Conservation (phyloP, 495 filamentous ascomycete species). For the Annulohypoxylon moriforme region DNA sequence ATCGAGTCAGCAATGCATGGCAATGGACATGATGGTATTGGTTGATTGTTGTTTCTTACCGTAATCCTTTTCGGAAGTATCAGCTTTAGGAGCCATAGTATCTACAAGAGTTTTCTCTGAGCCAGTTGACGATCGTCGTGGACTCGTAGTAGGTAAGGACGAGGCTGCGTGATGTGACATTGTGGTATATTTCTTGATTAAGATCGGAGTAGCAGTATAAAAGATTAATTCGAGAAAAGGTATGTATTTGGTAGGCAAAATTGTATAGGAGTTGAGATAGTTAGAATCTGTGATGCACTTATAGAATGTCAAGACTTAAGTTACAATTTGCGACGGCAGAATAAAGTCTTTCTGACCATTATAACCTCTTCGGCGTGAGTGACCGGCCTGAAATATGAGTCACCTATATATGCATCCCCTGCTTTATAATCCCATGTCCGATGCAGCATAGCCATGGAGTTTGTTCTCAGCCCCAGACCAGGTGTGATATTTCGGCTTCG, state of each 20-base stretch:
- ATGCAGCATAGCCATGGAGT: background rate
- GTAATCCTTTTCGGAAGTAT: background rate
- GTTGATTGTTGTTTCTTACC: constrained; percentile 7
- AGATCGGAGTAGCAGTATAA: background rate
- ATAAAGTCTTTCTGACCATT: background rate
- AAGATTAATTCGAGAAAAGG: background rate
- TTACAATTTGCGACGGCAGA: background rate
- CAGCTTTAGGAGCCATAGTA: background rate
- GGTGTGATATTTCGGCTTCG: constrained; percentile 16
- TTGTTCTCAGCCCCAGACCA: background rate
- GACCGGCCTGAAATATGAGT: background rate
- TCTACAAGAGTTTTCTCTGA: constrained; percentile 38
- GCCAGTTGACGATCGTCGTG: constrained; percentile 18
- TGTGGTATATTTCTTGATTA: background rate
- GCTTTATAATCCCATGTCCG: background rate
- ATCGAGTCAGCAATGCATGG: constrained; percentile 2
- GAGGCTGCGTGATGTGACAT: constrained; percentile 15
- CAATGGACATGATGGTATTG: background rate
- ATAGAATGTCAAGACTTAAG: background rate
- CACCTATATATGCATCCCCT: background rate
- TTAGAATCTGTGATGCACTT: background rate
- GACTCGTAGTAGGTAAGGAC: background rate
- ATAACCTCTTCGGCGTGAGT: background rate
- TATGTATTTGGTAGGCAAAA: background rate
- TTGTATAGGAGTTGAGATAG: background rate